Percentiles rank a stretch among this genome's conserved stretches.
Evolutionary conservation across 306 rosid species (phyloP).

Genomic region (Hippophae gyantsensis): DNA sequence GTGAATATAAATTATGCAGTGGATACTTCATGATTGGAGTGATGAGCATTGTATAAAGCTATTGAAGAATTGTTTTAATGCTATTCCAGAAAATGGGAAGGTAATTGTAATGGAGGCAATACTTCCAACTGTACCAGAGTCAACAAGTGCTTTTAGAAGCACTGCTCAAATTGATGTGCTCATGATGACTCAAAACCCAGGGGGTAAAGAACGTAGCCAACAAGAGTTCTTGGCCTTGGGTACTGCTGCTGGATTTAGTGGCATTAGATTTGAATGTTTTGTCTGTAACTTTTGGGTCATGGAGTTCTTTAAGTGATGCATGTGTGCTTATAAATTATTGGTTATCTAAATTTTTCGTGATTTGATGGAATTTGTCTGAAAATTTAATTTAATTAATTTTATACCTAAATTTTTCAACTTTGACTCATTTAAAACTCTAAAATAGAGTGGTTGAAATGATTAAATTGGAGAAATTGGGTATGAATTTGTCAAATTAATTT

Average conservation of each 20-base stretch:
- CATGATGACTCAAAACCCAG: slow-evolving; percentile 39
- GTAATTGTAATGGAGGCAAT: slow-evolving; percentile 37
- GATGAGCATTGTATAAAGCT: slow-evolving; percentile 28
- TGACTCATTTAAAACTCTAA: too few relatives aligned
- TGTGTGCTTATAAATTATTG: not conserved
- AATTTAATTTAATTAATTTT: too few relatives aligned
- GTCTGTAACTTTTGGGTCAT: slow-evolving; percentile 34
- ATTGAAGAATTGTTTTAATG: slow-evolving; percentile 38
- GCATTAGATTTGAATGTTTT: slow-evolving; percentile 29
- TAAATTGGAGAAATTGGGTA: too few relatives aligned
- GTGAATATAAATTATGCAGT: slow-evolving; percentile 13
- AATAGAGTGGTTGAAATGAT: too few relatives aligned
- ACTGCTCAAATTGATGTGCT: slow-evolving; percentile 12
- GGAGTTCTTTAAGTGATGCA: slow-evolving; percentile 43
- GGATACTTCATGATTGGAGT: slow-evolving; percentile 33
- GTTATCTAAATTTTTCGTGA: not conserved
- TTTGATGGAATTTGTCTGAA: too few relatives aligned
- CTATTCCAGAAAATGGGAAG: slow-evolving; percentile 43
- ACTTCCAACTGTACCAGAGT: slow-evolving; percentile 23
- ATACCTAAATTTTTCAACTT: too few relatives aligned
- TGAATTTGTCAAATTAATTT: too few relatives aligned
- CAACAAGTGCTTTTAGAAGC: slow-evolving; percentile 10
- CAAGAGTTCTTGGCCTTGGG: slow-evolving; percentile 36
- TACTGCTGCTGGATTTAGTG: slow-evolving; percentile 40
- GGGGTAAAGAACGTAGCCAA: slow-evolving; percentile 46